Conservation (phyloP, 176 grass and related monocot genomes). For the Carex cristatella region DNA sequence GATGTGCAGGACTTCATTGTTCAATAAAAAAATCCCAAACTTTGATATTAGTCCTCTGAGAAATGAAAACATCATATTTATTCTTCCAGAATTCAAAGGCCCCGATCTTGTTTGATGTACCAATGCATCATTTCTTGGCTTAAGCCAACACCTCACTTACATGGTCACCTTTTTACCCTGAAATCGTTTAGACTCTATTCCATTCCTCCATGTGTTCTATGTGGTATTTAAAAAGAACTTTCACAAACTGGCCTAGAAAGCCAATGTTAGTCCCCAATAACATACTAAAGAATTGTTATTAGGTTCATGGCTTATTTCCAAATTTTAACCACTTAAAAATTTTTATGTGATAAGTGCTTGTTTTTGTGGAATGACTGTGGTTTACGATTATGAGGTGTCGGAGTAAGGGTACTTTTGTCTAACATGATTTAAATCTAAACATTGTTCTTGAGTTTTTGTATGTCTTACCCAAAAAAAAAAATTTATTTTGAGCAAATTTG, state of each 20-base stretch:
- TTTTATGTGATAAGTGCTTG: neutral
- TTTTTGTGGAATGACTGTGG: neutral
- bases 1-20: neutral
- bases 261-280: neutral
- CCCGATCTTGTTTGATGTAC: neutral
- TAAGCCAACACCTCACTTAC: neutral
- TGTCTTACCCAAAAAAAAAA: neutral
- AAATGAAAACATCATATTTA: neutral
- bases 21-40: neutral
- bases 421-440: neutral
- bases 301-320: neutral
- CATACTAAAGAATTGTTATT: neutral
- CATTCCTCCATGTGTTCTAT: neutral
- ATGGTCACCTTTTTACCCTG: neutral
- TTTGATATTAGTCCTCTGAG: neutral
- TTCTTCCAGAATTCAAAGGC: neutral
- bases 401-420: too few relatives aligned
- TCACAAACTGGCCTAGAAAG: neutral
- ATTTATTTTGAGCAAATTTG: neutral
- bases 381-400: neutral
- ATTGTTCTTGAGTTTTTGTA: neutral
- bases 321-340: neutral
- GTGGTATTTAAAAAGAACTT: neutral
- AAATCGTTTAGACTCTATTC: neutral
- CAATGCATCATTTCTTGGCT: neutral